Conservation (phyloP, 805 yeast genomes). For the Kazachstania africana region DNA sequence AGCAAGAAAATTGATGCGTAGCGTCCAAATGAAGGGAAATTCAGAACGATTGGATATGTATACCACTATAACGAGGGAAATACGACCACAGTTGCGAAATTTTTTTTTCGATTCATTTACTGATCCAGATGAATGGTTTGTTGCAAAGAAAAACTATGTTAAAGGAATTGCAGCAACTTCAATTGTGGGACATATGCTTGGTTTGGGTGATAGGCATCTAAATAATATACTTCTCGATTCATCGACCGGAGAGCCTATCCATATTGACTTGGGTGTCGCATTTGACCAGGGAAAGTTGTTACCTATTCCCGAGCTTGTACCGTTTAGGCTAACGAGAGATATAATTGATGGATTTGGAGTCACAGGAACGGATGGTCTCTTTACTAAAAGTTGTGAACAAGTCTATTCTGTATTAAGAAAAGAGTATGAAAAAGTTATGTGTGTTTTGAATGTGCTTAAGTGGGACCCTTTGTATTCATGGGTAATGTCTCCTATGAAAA, state of each 20-base stretch:
- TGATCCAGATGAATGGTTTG: constrained; percentile 66
- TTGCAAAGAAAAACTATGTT: constrained; percentile 49
- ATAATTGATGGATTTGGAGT: constrained; percentile 88
- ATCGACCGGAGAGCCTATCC: constrained; percentile 82
- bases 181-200: constrained; percentile 77
- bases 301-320: constrained; percentile 86
- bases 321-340: constrained; percentile 84
- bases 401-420: constrained; percentile 55
- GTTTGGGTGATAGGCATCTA: constrained; percentile 92
- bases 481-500: constrained; percentile 70
- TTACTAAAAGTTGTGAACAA: constrained; percentile 59
- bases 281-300: constrained; percentile 85
- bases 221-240: constrained; percentile 79
- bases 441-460: constrained; percentile 72
- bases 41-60: constrained; percentile 36
- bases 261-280: constrained; percentile 92
- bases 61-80: constrained; percentile 33
- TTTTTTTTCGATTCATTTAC: constrained; percentile 61
- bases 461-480: constrained; percentile 93
- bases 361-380: constrained; percentile 72
- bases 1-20: constrained; percentile 57
- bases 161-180: constrained; percentile 78
- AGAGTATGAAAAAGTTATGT: constrained; percentile 58
- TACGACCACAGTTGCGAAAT: constrained; percentile 55
- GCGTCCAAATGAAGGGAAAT: constrained; percentile 36